phyloP scores from a whole-genome alignment of 2,329 filamentous ascomycete species.

The Xylariaceae sp. region DNA sequence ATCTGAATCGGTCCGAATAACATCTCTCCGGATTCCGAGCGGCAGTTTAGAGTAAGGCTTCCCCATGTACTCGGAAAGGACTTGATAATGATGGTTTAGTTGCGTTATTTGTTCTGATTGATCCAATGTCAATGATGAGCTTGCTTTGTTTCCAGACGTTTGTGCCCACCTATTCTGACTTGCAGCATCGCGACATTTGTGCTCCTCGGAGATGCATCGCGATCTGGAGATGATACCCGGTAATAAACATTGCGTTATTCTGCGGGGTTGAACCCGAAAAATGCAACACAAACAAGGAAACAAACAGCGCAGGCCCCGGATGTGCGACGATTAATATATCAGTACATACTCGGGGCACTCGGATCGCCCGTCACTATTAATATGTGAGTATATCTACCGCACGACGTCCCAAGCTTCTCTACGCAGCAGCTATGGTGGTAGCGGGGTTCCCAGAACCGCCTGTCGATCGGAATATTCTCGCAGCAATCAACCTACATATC shows the following conservation, averaged over 20 bases:
- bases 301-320: not conserved
- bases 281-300: not conserved
- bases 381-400: too few species aligned
- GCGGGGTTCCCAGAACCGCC: too few species aligned
- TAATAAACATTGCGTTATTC: not conserved
- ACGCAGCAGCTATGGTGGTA: too few species aligned
- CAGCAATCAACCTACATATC: too few species aligned
- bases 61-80: conserved; percentile 10
- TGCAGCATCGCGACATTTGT: not conserved
- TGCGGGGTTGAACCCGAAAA: not conserved
- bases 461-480: too few species aligned
- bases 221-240: not conserved
- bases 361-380: not conserved
- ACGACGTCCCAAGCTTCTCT: too few species aligned
- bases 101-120: not conserved
- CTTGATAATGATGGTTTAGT: not conserved
- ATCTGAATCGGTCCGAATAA: not conserved
- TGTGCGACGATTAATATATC: not conserved
- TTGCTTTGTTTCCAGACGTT: too few species aligned
- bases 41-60: conserved; percentile 15
- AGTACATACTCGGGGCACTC: not conserved
- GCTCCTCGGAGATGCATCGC: not conserved
- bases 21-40: not conserved
- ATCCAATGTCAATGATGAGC: too few species aligned
- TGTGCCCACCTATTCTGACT: too few species aligned